A percentile compares a stretch with the other conserved stretches of the same genome.
Conservation (phyloP, 2,329 filamentous ascomycete species). For the Sclerotinia borealis region DNA sequence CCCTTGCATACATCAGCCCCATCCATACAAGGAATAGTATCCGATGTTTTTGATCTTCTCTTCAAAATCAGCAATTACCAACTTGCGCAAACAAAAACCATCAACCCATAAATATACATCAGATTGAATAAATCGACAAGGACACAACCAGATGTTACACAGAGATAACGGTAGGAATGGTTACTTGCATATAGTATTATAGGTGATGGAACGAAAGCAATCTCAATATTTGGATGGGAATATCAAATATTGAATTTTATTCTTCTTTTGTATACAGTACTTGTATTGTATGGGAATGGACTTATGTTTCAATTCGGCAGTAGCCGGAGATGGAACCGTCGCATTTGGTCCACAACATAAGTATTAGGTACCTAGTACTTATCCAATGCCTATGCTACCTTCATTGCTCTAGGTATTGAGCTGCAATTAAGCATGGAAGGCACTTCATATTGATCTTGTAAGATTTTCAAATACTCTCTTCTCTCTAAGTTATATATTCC, state of each 20-base stretch:
- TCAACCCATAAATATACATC: not conserved
- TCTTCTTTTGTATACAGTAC: not conserved
- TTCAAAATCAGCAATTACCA: not conserved
- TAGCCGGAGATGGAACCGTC: constrained; percentile 5
- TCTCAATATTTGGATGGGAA: constrained; percentile 1
- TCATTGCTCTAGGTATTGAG: not conserved
- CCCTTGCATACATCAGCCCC: constrained; percentile 6
- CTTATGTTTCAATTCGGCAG: constrained; percentile 6
- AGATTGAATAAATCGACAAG: not conserved
- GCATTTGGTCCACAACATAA: not conserved
- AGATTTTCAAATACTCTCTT: not conserved
- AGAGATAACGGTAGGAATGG: constrained; percentile 8
- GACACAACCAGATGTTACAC: constrained; percentile 1
- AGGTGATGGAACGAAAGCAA: not conserved
- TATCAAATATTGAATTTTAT: not conserved
- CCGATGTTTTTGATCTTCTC: not conserved
- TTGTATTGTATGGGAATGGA: not conserved
- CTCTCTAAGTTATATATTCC: no score
- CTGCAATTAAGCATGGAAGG: not conserved
- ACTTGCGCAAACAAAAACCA: not conserved
- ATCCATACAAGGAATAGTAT: not conserved
- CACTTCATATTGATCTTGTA: not conserved
- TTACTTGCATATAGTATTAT: constrained; percentile 12
- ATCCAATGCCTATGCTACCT: not conserved
- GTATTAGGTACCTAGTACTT: no score